phyloP scores from a whole-genome alignment of 257 asterid species.

The Nicotiana knightiana region DNA sequence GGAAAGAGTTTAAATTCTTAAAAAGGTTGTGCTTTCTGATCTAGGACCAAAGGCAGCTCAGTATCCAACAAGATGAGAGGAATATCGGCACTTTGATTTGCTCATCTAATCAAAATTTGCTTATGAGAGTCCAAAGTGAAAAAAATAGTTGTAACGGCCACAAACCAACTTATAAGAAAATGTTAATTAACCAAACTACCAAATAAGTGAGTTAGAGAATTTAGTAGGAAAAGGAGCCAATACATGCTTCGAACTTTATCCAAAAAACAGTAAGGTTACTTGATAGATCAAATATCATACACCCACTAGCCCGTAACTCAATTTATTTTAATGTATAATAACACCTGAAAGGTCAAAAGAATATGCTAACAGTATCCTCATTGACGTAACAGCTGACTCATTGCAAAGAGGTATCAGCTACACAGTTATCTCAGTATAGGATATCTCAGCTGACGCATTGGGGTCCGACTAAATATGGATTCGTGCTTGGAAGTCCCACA shows the following conservation, averaged over 20 bases:
- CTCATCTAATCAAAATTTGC: not conserved
- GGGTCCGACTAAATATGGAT: too few relatives aligned
- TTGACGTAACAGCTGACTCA: not conserved
- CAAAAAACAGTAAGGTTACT: not conserved
- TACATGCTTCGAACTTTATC: not conserved
- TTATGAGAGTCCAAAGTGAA: not conserved
- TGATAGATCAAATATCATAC: not conserved
- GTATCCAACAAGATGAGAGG: not conserved
- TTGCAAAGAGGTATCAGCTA: not conserved
- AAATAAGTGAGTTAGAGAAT: not conserved
- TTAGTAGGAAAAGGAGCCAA: not conserved
- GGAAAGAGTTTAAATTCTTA: not conserved
- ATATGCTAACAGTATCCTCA: not conserved
- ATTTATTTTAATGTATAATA: not conserved
- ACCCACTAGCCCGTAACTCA: not conserved
- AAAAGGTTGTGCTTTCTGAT: not conserved
- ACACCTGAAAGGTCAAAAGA: not conserved
- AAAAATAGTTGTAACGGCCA: not conserved
- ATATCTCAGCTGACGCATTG: not conserved
- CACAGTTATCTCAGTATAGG: not conserved
- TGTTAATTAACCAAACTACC: not conserved
- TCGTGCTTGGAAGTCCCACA: too few relatives aligned
- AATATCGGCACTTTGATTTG: not conserved
- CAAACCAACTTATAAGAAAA: not conserved
- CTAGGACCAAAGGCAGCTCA: not conserved